Evolutionary conservation across 768 basidiomycete species (phyloP), one percentile per base, ranked within the genome.

Genomic region (Pilatotrama ljubarskyi): DNA sequence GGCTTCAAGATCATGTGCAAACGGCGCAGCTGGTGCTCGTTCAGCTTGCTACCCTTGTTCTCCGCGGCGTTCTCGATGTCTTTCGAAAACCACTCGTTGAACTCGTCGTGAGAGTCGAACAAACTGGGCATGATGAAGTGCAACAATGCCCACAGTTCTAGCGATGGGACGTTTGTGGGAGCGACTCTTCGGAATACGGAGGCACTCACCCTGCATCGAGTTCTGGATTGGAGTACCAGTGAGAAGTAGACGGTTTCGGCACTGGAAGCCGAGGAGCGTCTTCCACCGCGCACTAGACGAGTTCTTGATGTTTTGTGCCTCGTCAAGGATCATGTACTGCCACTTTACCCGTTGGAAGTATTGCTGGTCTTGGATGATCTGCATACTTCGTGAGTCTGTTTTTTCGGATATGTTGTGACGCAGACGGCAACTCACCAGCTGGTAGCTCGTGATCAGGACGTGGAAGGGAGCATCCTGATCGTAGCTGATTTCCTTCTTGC

Each of bases 281-380:
- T 98, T 98, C 97, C 97, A 99, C 42, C 97, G 83, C 9, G 93
- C 91, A 74, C 91, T 94, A 22, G 92, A 85, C 22, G 97, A 95
- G 69, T 95, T 96, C 80, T 99, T 99, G 81, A 99, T 98, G 57
- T 98, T 98, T 74, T 99, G 97, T 2, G 97, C 97, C 74, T 99
- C 97, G 68, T 99, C 97, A n/a, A 99, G 81, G 59, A 99, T 85
- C 96, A 98, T 98, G 72, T 98, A 99, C 75, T 99, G 97, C 97
- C 97, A 99, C 69, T 94, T 96, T 63, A 98, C 89, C 38, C 91
- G 85, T 70, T 97, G 93, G 76, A 99, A 96, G 75, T 99, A 97
- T 67, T 98, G 93, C 69, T 97, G 95, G 71, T 98, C 97, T 78
- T 93, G 91, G 2, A 93, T 95, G 48, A 96, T 87, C 92, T 94